Evolutionary conservation across 225 moss, liverwort and hornwort genomes (phyloP), one percentile per base, ranked within the genome.

Genomic region (Pleurozium schreberi): DNA sequence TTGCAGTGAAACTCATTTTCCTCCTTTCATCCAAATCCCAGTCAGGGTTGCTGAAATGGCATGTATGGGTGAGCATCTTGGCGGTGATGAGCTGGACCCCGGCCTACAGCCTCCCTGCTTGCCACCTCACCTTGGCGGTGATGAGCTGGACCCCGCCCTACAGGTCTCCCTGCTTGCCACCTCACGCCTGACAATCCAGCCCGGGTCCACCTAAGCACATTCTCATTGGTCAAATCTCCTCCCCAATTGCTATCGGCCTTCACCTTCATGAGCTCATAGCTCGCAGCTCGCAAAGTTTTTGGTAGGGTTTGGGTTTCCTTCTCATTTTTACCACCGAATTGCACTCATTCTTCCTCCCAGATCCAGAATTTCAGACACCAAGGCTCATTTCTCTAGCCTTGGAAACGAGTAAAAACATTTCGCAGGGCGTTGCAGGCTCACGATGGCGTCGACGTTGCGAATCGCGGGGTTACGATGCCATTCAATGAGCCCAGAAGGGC

Each of bases 371-470:
- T 20, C 50, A 75, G 38, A 62, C 23, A 33, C 47, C 12, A 27
- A 40, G 31, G 16, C 33, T 31, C 42, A 19, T 10, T 58, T 18
- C 47, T 33, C 6, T 18, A 33, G 64, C 5, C 49, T 23, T 18
- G 17, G 49, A 23, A 15, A 10, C 52, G 26, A 31, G 9, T 6
- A 4, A 18, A 3, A 31, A 20, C 8, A 38, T 9, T 53, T 52
- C 2, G 10, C 16, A 45, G 75, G 80, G 75, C 47, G 27, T 66
- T 43, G 20, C 23, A 23, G 40, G 70, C 70, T 59, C 50, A 18
- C 8, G 28, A 93, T 93, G 93, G 93, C 92, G 71, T 81, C 82
- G 55, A 53, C 90, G 76, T 88, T 92, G 89, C 92, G 87, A 87
- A 90, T 90, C 57, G 86, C 86, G 67, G 86, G 86, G n/a, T 80